A percentile compares a stretch with the other conserved stretches of the same genome.
These are phyloP conservation scores for Cicer cuneatum DNA, from an alignment of 306 rosid genomes.

Conservation along the genomic window DNA sequence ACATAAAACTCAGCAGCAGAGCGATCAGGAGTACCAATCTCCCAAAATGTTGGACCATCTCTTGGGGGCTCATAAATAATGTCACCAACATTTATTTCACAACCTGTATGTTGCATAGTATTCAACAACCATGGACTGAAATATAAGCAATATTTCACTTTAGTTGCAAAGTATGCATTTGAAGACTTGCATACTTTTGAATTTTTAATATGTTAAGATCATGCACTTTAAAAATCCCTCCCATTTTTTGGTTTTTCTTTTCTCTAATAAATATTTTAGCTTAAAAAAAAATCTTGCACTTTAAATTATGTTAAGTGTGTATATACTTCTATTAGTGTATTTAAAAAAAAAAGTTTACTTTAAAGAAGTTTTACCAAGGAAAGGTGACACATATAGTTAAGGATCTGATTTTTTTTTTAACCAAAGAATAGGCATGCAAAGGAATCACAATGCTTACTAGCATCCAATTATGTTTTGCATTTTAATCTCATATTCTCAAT, in stretches of 20 bases:
- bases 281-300: not conserved
- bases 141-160: not conserved
- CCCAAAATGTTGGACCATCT: slow-evolving; percentile 86
- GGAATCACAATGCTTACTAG: too few species aligned
- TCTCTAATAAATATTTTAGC: too few species aligned
- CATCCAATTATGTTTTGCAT: too few species aligned
- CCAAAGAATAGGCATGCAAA: too few species aligned
- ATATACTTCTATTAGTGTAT: not conserved
- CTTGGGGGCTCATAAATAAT: slow-evolving; percentile 72
- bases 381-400: too few species aligned
- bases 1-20: slow-evolving; percentile 76
- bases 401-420: too few species aligned
- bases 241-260: too few species aligned
- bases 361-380: not conserved
- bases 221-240: not conserved
- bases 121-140: not conserved
- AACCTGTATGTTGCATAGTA: slow-evolving; percentile 53
- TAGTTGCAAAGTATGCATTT: not conserved
- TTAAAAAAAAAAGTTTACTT: not conserved
- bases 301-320: not conserved
- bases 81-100: slow-evolving; percentile 58
- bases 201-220: not conserved
- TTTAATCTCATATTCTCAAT: too few species aligned
- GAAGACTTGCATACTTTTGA: not conserved
- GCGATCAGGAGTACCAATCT: slow-evolving; percentile 88